A percentile compares a stretch with the other conserved stretches of the same genome.
These are phyloP conservation scores for Toxicodendron radicans DNA, from an alignment of 345 rosid species.

Conservation along the genomic window DNA sequence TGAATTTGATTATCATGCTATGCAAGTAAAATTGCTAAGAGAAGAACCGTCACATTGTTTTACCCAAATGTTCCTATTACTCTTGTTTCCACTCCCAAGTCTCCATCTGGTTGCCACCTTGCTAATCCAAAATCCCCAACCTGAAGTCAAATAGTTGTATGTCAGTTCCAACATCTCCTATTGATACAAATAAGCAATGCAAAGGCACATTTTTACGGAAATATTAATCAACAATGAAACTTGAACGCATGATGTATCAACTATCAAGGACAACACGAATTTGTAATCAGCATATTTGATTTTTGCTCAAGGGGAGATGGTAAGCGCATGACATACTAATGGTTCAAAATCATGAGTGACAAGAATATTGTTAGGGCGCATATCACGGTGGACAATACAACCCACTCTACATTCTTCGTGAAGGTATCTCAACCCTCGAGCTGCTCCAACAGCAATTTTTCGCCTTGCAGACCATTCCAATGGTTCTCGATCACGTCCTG, in stretches of 20 bases:
- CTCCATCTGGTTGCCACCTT: slow-evolving; percentile 99
- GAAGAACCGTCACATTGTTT: not conserved
- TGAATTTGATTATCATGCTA: slow-evolving; percentile 4
- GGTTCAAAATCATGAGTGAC: slow-evolving; percentile 97
- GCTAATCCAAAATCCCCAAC: slow-evolving; percentile 99
- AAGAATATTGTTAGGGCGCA: slow-evolving; percentile 96
- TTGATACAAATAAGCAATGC: not conserved
- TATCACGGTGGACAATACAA: slow-evolving; percentile 95
- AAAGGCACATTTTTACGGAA: not conserved
- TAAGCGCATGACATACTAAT: slow-evolving; percentile 49
- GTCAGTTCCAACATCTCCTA: slow-evolving; percentile 6
- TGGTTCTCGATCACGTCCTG: slow-evolving; percentile 57
- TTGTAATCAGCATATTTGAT: not conserved
- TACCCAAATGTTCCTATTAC: slow-evolving; percentile 98
- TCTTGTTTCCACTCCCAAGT: slow-evolving; percentile 87
- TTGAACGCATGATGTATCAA: not conserved
- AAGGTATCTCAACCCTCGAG: slow-evolving; percentile 94
- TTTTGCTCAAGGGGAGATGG: slow-evolving; percentile 5
- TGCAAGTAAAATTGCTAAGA: slow-evolving; percentile 2
- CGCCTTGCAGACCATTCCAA: slow-evolving; percentile 87
- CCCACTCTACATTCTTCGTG: slow-evolving; percentile 99
- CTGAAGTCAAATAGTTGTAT: slow-evolving; percentile 32
- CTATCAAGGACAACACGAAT: not conserved
- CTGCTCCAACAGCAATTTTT: slow-evolving; percentile 95
- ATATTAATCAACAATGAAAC: not conserved